These are phyloP conservation scores for Microdochium bolleyi DNA, from an alignment of 2,329 filamentous ascomycete genomes.

Conservation along the genomic window DNA sequence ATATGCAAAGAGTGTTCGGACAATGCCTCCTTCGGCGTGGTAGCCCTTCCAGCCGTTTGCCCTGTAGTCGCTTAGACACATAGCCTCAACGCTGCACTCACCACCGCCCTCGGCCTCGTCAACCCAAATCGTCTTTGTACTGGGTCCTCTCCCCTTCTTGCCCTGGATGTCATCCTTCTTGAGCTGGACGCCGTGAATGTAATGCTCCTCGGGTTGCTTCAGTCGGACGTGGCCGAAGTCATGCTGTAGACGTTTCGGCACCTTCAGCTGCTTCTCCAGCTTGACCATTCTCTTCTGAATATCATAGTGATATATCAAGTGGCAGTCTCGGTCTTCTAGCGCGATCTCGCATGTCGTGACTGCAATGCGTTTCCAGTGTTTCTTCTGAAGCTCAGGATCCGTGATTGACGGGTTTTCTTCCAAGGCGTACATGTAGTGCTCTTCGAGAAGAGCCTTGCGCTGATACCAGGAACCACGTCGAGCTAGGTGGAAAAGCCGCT, in stretches of 20 bases:
- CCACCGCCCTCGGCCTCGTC: slow-evolving; percentile 62
- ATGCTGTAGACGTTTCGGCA: slow-evolving; percentile 81
- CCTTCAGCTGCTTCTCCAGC: slow-evolving; percentile 74
- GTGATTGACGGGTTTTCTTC: slow-evolving; percentile 29
- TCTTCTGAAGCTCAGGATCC: slow-evolving; percentile 54
- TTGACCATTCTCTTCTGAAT: slow-evolving; percentile 90
- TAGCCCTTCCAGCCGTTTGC: slow-evolving; percentile 87
- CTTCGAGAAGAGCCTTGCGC: slow-evolving; percentile 85
- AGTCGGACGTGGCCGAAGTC: slow-evolving; percentile 84
- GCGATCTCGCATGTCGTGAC: slow-evolving; percentile 77
- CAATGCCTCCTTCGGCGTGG: slow-evolving; percentile 83
- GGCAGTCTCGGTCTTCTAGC: slow-evolving; percentile 80
- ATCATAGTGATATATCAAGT: slow-evolving; percentile 90
- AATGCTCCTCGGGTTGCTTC: slow-evolving; percentile 65
- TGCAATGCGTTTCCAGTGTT: slow-evolving; percentile 72
- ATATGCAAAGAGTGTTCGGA: slow-evolving; percentile 85
- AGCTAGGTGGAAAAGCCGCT: slow-evolving; percentile 77
- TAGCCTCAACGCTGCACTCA: slow-evolving; percentile 83
- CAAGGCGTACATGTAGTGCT: slow-evolving; percentile 79
- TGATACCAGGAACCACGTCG: slow-evolving; percentile 92
- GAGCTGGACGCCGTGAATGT: slow-evolving; percentile 69
- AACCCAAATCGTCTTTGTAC: slow-evolving; percentile 78
- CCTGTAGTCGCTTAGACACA: slow-evolving; percentile 86
- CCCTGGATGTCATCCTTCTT: slow-evolving; percentile 44
- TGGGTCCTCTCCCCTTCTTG: slow-evolving; percentile 32